These are phyloP conservation scores for Massarina eburnea DNA, from an alignment of 2,329 filamentous ascomycete species.

Conservation along the genomic window DNA sequence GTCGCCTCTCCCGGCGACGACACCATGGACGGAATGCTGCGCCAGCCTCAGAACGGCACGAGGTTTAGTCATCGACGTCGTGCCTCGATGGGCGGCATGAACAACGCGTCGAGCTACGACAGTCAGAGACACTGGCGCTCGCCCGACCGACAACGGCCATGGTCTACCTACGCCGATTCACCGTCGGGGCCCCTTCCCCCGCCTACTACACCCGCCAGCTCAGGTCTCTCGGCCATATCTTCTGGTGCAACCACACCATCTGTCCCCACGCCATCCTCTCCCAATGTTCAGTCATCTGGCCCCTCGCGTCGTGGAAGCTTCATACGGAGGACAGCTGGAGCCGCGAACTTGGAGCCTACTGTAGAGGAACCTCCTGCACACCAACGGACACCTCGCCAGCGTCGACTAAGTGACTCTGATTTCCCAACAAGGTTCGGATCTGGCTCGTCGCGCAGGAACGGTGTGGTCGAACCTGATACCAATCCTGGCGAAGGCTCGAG, in stretches of 20 bases:
- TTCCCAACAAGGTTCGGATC: slow-evolving; percentile 61
- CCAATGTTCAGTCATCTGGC: slow-evolving; percentile 33
- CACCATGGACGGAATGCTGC: slow-evolving; percentile 52
- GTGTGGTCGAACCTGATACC: slow-evolving; percentile 60
- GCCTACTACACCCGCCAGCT: slow-evolving; percentile 64
- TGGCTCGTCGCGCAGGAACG: slow-evolving; percentile 63
- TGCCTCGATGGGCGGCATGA: slow-evolving; percentile 57
- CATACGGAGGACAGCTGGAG: slow-evolving; percentile 40
- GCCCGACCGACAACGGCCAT: slow-evolving; percentile 46
- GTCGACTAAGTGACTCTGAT: slow-evolving; percentile 62
- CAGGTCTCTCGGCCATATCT: slow-evolving; percentile 56
- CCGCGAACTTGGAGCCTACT: slow-evolving; percentile 48
- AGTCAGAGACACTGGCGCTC: slow-evolving; percentile 55
- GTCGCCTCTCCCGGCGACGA: slow-evolving; percentile 50
- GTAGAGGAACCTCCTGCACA: slow-evolving; percentile 42
- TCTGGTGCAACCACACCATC: slow-evolving; percentile 52
- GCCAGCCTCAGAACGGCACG: slow-evolving; percentile 57
- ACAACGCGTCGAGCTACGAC: slow-evolving; percentile 53
- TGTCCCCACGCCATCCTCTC: slow-evolving; percentile 37
- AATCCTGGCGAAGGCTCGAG: slow-evolving; percentile 61
- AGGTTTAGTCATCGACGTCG: slow-evolving; percentile 57
- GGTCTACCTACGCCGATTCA: slow-evolving; percentile 55
- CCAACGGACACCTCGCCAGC: slow-evolving; percentile 51
- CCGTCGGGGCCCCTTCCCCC: slow-evolving; percentile 62
- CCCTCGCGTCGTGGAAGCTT: slow-evolving; percentile 46